These are phyloP conservation scores for Monosporascus sp. DNA, from an alignment of 2,329 filamentous ascomycete genomes.

Conservation along the genomic window DNA sequence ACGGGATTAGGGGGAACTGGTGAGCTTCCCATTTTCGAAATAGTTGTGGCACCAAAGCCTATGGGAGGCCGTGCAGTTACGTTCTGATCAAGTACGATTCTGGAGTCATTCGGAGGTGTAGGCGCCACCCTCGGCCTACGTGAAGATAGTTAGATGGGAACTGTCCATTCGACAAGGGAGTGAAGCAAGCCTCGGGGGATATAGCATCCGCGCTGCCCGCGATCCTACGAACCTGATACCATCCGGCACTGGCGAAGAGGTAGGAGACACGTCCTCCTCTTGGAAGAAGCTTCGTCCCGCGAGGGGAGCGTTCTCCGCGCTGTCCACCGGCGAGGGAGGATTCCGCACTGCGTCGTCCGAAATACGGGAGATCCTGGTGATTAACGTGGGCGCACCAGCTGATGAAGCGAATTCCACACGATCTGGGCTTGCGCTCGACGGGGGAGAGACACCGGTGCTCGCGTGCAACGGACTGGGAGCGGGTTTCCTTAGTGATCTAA, in stretches of 20 bases:
- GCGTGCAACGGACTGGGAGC: slow-evolving; percentile 46
- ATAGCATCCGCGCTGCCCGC: neutral
- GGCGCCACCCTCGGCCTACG: slow-evolving; percentile 23
- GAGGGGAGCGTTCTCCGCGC: slow-evolving; percentile 4
- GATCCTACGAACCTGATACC: slow-evolving; percentile 14
- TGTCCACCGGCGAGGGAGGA: slow-evolving; percentile 5
- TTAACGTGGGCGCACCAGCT: slow-evolving; percentile 16
- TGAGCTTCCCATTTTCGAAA: slow-evolving; percentile 42
- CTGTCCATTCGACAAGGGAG: neutral
- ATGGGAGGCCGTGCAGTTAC: slow-evolving; percentile 37
- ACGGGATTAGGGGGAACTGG: slow-evolving; percentile 36
- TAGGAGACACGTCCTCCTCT: slow-evolving; percentile 15
- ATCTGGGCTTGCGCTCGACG: slow-evolving; percentile 36
- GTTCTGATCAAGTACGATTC: slow-evolving; percentile 37
- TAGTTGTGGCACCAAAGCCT: slow-evolving; percentile 32
- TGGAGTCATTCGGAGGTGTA: slow-evolving; percentile 43
- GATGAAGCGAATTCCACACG: slow-evolving; percentile 29
- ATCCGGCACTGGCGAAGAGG: slow-evolving; percentile 15
- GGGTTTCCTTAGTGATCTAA: slow-evolving; percentile 39
- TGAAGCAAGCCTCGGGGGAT: slow-evolving; percentile 1
- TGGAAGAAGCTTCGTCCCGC: slow-evolving; percentile 5
- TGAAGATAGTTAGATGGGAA: neutral
- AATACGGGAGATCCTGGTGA: slow-evolving; percentile 17
- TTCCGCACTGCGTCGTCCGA: slow-evolving; percentile 5
- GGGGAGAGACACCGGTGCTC: slow-evolving; percentile 36